Evolutionary conservation across 73 alveolate species (phyloP), one percentile per base, ranked within the genome.

Genomic region (Paramecium primaurelia): DNA sequence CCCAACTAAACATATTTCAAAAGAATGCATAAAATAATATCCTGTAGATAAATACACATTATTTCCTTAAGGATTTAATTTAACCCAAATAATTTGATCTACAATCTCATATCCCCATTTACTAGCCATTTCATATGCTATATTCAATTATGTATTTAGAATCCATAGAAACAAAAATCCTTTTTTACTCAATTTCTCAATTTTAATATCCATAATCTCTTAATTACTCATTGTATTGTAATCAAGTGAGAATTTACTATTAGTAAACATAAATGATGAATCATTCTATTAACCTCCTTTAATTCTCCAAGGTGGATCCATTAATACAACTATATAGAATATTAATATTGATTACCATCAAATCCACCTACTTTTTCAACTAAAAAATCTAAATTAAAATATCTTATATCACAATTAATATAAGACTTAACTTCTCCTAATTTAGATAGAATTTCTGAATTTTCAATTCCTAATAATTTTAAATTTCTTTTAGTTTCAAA

Each of bases 281-380:
- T 97, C 97, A 92, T 96, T 96, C 58, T 97, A 84, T 86, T 97
- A 91, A 32, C 98, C 99, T 42, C 99, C 99, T 84, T 96, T 96
- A 26, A 97, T 97, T 92, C 99, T 96, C 98, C 99, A 97, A 37
- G 99, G 99, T 32, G 99, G 99, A 59, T 97, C 99, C 58, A 97
- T 86, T 60, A 90, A 60, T 20, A 97, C 94, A 16, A 95, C 99
- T 87, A 8, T 18, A 25, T 6, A 64, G 20, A 59, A n/a, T 42
- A 64, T 64, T 28, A 36, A 9, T 32, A 60, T 22, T 59, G 8
- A 40, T 36, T 89, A 89, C 90, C 75, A 44, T 97, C 99, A 86
- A 97, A 97, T 12, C 83, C 92, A 26, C 99, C 99, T 11, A 93
- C 71, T 86, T 95, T 87, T 71, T 95, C 94, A 8, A 94, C 97